Evolutionary conservation across 2,329 filamentous ascomycete genomes (phyloP), one percentile per base, ranked within the genome.

Genomic region (Cryphonectria nitschkei): DNA sequence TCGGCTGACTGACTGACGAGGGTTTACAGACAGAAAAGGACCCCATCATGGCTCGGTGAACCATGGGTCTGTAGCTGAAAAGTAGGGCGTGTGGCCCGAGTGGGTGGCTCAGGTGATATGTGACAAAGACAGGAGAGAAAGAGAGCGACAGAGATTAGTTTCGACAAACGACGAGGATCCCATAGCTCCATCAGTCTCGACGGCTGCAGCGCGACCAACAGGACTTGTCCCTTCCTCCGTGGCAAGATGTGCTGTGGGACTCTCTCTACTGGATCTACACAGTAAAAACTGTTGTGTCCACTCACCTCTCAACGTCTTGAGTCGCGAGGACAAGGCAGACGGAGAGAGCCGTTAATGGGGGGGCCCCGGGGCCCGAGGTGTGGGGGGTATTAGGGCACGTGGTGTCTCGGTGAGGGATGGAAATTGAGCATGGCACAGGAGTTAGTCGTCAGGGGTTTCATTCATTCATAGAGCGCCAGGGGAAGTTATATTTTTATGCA

Each of bases 1-100:
- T 58, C 13, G 54, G 26, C 54, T 68, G 13, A 5, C 54, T 34
- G 13, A 9, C 54, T 58, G 52, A 58, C n/a, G 54, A 64, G 29
- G 46, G 46, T 52, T 62, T 37, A 37, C 50, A 69, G 67, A 69
- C 29, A 46, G 61, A 19, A 64, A 46, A 65, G 52, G 39, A 29
- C 34, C 50, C 13, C 46, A 60, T 13, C 3, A n/a, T 46, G 67
- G 67, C 16, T 37, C 46, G 19, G 37, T 65, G 29, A 52, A 64
- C 19, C 67, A 64, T 39, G 60, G 67, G 34, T 69, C 34, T 46
- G 37, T 65, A 37, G 37, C 37, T 19, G 67, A 69, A 52, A 69
- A 69, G 61, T 69, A 67, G 26, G n/a, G 14, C 6, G 22, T 6
- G 7, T 8, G 19, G 19, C 11, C 19, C 8, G 22, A n/a, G 22